phyloP scores from a whole-genome alignment of 2,329 filamentous ascomycete genomes.

The Aspergillus pseudonomiae region DNA sequence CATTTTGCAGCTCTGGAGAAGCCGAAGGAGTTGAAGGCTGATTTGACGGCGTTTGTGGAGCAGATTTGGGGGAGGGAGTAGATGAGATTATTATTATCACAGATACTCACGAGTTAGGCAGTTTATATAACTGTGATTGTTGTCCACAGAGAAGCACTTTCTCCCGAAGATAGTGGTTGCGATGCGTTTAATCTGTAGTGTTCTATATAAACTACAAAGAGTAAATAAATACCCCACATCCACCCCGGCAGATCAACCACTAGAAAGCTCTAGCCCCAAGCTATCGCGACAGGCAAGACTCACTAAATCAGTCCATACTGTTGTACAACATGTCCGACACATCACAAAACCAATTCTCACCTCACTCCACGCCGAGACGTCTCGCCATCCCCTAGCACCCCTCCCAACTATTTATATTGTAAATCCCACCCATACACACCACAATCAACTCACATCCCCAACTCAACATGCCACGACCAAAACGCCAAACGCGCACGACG shows the following conservation, averaged over 20 bases:
- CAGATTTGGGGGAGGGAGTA: constrained; percentile 28
- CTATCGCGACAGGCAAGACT: neutral
- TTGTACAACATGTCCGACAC: neutral
- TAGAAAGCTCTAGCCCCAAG: neutral
- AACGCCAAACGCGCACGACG: neutral
- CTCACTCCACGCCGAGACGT: neutral
- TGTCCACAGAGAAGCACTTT: too few relatives aligned
- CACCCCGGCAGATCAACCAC: neutral
- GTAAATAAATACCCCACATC: neutral
- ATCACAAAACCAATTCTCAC: neutral
- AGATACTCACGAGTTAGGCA: too few relatives aligned
- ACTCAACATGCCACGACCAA: neutral
- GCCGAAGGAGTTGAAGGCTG: constrained; percentile 47
- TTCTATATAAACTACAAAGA: too few relatives aligned
- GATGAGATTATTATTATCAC: too few relatives aligned
- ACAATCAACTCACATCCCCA: too few relatives aligned
- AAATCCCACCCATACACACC: neutral
- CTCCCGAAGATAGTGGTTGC: too few relatives aligned
- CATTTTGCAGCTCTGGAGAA: constrained; percentile 57
- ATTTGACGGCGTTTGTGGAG: constrained; percentile 42
- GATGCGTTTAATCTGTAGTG: too few relatives aligned
- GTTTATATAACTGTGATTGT: too few relatives aligned
- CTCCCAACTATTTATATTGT: neutral
- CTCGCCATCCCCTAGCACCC: neutral
- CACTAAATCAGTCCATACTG: too few relatives aligned